These are phyloP conservation scores for Eucommia ulmoides DNA, from an alignment of 257 asterid species.

Conservation along the genomic window DNA sequence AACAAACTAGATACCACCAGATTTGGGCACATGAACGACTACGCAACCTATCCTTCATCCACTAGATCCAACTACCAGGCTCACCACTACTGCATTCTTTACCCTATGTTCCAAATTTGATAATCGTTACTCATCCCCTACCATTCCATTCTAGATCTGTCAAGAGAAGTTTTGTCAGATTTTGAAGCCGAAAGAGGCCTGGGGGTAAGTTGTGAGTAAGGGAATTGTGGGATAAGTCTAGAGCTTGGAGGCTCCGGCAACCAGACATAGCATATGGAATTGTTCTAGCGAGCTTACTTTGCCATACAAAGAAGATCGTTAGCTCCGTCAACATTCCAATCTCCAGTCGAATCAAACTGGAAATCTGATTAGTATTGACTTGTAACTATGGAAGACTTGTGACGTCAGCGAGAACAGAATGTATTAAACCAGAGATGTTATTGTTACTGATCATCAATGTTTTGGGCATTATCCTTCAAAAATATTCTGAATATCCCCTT, in stretches of 20 bases:
- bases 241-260: neutral
- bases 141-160: no score
- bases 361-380: neutral
- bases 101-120: no score
- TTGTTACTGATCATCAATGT: neutral
- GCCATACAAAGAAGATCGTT: neutral
- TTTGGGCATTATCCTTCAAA: no score
- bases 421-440: neutral
- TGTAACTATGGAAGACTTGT: neutral
- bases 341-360: neutral
- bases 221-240: neutral
- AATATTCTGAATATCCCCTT: no score
- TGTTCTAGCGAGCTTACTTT: neutral
- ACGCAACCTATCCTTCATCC: no score
- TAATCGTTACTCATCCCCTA: no score
- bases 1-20: no score
- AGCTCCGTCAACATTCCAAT: neutral
- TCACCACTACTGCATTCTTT: no score
- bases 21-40: no score
- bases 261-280: neutral
- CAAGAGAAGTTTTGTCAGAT: neutral
- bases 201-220: neutral
- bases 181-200: neutral
- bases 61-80: no score
- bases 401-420: neutral